Evolutionary conservation across 768 basidiomycete genomes (phyloP).

Genomic region (Gymnopilus junonius): DNA sequence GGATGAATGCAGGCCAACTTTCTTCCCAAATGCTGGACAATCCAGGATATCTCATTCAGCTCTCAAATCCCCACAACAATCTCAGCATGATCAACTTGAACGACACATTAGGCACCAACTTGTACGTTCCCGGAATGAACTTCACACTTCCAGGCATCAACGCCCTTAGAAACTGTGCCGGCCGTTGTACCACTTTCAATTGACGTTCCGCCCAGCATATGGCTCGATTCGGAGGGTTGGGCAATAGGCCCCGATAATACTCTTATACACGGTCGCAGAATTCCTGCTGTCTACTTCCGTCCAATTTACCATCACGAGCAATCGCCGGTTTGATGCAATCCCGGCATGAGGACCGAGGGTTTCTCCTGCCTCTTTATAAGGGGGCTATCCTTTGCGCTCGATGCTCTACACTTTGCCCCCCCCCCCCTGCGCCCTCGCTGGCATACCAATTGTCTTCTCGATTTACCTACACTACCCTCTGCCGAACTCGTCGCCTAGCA

Average conservation of each 20-base stretch:
- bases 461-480: no score
- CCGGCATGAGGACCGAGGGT: no score
- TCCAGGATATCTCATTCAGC: slow-evolving; percentile 16
- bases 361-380: no score
- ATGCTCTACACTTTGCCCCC: no score
- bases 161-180: slow-evolving; percentile 6
- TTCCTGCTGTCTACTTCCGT: no score
- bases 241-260: slow-evolving; percentile 19
- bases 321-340: no score
- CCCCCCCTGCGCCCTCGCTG: no score
- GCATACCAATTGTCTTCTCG: no score
- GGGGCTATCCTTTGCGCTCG: no score
- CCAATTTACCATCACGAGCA: no score
- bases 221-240: slow-evolving; percentile 23
- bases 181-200: not conserved
- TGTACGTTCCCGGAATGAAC: slow-evolving; percentile 20
- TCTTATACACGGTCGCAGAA: no score
- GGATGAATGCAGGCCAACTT: slow-evolving; percentile 1
- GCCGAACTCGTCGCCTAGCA: no score
- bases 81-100: slow-evolving; percentile 17
- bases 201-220: slow-evolving; percentile 15
- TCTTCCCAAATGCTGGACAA: slow-evolving; percentile 12
- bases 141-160: slow-evolving; percentile 20
- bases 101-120: slow-evolving; percentile 15
- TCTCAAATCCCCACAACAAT: slow-evolving; percentile 13